phyloP scores from a whole-genome alignment of 1,284 basidiomycete species.

The Leccinum insolens region DNA sequence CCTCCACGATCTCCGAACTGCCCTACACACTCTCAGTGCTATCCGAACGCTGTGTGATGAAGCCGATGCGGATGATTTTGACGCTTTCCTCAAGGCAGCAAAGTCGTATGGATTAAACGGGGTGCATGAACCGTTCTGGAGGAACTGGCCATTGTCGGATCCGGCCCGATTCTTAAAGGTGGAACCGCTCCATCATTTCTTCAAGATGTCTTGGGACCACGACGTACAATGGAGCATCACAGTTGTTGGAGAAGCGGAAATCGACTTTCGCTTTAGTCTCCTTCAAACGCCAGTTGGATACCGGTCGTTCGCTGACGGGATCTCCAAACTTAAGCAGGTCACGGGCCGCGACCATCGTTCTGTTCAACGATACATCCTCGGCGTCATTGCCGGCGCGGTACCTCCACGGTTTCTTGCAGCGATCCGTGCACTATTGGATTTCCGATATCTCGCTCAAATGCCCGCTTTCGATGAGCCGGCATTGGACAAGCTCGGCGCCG shows the following conservation, averaged over 20 bases:
- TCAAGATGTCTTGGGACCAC: neutral
- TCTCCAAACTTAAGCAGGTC: neutral
- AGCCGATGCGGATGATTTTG: neutral
- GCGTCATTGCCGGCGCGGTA: neutral
- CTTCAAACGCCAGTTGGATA: neutral
- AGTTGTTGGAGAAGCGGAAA: neutral
- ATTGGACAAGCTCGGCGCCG: neutral
- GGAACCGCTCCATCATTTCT: slow-evolving; percentile 2
- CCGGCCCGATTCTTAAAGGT: neutral
- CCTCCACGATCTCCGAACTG: neutral
- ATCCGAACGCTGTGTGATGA: neutral
- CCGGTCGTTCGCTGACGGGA: neutral
- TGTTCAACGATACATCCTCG: neutral
- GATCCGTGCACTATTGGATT: neutral
- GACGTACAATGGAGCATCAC: neutral
- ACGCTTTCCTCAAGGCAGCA: neutral
- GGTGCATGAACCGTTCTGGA: neutral
- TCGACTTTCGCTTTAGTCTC: neutral
- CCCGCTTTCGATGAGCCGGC: neutral
- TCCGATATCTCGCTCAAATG: neutral
- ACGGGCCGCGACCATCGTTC: neutral
- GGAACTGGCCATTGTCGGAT: neutral
- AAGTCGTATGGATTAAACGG: slow-evolving; percentile 1
- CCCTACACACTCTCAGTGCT: neutral
- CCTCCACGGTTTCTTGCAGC: neutral